These are phyloP conservation scores for Phellopilus nigrolimitatus DNA, from an alignment of 1,284 basidiomycete genomes.

Conservation along the genomic window DNA sequence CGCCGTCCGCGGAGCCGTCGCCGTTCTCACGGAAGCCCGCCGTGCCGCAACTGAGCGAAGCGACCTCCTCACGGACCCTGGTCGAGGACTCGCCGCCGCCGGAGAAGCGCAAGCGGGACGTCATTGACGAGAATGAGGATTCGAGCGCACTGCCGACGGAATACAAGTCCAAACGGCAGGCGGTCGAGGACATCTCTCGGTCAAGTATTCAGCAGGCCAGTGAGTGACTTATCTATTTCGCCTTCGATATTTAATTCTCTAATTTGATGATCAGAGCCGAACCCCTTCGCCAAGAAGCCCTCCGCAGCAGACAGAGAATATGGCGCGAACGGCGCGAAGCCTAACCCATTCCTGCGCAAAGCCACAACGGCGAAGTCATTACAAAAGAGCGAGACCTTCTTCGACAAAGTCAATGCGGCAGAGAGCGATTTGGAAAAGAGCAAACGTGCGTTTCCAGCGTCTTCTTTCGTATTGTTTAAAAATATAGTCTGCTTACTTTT, in stretches of 20 bases:
- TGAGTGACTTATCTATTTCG: constrained; percentile 1
- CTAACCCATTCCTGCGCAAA: constrained; percentile 67
- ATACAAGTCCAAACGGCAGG: constrained; percentile 38
- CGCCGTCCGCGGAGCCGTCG: constrained; percentile 42
- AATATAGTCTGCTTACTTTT: background rate
- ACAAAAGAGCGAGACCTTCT: constrained; percentile 92
- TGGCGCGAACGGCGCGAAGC: constrained; percentile 30
- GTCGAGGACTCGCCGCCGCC: constrained; percentile 18
- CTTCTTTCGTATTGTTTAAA: constrained; percentile 35
- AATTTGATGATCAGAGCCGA: constrained; percentile 44
- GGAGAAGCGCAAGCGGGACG: constrained; percentile 53
- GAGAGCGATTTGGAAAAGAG: constrained; percentile 43
- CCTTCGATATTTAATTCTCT: background rate
- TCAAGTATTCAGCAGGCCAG: background rate
- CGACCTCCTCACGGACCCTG: constrained; percentile 3
- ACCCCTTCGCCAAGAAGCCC: constrained; percentile 72
- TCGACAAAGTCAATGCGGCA: constrained; percentile 79
- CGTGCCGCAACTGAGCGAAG: background rate
- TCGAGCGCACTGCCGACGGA: constrained; percentile 30
- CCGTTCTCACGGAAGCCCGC: constrained; percentile 13
- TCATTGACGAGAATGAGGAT: constrained; percentile 42
- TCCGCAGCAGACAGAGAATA: constrained; percentile 33
- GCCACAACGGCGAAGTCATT: constrained; percentile 49
- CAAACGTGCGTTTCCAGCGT: constrained; percentile 23
- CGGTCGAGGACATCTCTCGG: constrained; percentile 27